Conservation (phyloP, 2,329 filamentous ascomycete genomes). For the Plectosphaerella sp. region DNA sequence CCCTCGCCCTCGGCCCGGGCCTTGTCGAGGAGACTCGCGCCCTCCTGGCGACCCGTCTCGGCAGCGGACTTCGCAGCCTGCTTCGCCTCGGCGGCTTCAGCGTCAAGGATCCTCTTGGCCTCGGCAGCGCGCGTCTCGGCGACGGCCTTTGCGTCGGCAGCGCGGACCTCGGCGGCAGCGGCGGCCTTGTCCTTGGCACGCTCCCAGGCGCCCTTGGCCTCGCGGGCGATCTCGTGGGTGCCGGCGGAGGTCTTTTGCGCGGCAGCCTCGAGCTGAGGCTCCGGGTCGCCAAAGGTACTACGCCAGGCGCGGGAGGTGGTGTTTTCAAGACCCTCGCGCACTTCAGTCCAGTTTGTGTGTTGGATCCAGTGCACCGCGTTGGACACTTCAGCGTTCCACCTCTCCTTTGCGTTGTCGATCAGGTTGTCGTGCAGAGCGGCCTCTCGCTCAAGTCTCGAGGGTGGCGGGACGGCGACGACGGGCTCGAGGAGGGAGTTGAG, state of each 20-base stretch:
- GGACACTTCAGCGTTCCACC: constrained; percentile 73
- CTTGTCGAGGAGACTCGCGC: constrained; percentile 15
- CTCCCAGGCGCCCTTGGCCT: constrained; percentile 15
- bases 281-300: constrained; percentile 26
- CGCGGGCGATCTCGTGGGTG: constrained; percentile 13
- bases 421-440: constrained; percentile 50
- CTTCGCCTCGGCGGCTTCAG: constrained; percentile 9
- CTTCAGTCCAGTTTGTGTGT: constrained; percentile 59
- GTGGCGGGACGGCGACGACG: constrained; percentile 38
- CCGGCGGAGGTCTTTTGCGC: constrained; percentile 5
- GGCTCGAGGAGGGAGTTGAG: constrained; percentile 49
- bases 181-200: constrained; percentile 13
- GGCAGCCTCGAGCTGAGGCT: constrained; percentile 25
- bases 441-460: constrained; percentile 45
- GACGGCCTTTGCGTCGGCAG: constrained; percentile 14
- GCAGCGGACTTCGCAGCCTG: constrained; percentile 6
- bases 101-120: constrained; percentile 5
- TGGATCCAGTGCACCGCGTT: constrained; percentile 62
- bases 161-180: constrained; percentile 11
- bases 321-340: constrained; percentile 55
- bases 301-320: constrained; percentile 40
- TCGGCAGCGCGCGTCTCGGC: constrained; percentile 9
- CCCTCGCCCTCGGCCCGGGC: constrained; percentile 10
- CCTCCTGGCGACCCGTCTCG: constrained; percentile 9
- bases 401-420: constrained; percentile 66